Base-by-base conservation (phyloP, 1,139 yeast species). In the Geotrichum restrictum region DNA sequence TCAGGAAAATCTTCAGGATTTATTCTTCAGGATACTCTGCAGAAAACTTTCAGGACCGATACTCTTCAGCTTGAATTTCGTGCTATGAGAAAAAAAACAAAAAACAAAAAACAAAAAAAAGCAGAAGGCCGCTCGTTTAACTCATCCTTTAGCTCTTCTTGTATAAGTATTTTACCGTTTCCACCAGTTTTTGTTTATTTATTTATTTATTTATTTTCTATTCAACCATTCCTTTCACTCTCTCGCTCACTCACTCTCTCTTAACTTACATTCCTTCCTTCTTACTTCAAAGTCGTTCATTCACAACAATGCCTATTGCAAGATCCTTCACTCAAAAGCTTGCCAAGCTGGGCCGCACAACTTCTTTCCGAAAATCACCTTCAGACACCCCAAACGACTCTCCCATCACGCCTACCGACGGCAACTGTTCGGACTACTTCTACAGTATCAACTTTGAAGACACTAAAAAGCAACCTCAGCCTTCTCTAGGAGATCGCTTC, bases 401-500 rank as follows among this genome's bases (percentile, higher is more conserved):
- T 3, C 32, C 37, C 40, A 11, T 34, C 31, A 37, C 49, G 32
- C 34, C 40, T 22, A 4, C 49, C 43, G 24, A 24, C 39, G 37
- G 31, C 32, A 33, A n/a, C 18, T 8, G 37, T 16, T 10, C 19
- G n/a, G 64, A 64, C 53, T 60, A 60, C 52, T 66, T 66, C 49
- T 57, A 54, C 44, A 64, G 68, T 14, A 59, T 66, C 10, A 53
- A 58, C 27, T 60, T 62, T 31, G 64, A 62, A 42, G 60, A 60
- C 45, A 60, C 62, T 6, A 48, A 51, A 19, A 49, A 44, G 10
- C 31, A 18, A 2, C 16, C 19, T 19, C 32, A 16, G 18, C 53
- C 32, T 13, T 32, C n/a, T 14, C 39, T 19, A 11, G 39, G 37
- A 37, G 33, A 21, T 3, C 5, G 19, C 27, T 49, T 37, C 48